Evolutionary conservation across 2,329 filamentous ascomycete genomes (phyloP), one percentile per base, ranked within the genome.

Genomic region (Malbranchea zuffiana): DNA sequence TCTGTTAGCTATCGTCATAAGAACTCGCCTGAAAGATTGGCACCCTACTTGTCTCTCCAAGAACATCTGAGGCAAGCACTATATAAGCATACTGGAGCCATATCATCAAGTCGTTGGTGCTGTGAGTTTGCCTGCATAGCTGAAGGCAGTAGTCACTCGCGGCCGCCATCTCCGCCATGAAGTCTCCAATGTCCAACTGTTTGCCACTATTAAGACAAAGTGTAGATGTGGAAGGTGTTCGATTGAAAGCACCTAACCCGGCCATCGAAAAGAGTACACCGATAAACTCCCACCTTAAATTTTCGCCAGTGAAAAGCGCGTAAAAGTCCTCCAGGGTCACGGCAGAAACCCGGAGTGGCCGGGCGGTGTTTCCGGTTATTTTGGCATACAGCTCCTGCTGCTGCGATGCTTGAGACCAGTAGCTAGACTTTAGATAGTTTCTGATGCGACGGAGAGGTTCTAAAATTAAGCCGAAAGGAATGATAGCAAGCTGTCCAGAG

Each of bases 251-350:
- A 10, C 21, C 32, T n/a, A 43, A 18, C 3, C 48, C 48, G 1
- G 44, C 46, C 19, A 48, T 25, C 5, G 46, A 40, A 25, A 46
- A 50, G 11, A 48, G 44, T 12, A 49, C 31, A n/a, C 48, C 49
- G 20, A 51, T 39, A 27, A 46, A 48, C 27, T 51, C 49, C 47
- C 48, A 50, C 26, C 49, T 41, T 10, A 48, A 35, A 23, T 47
- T 47, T 7, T 37, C 36, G 3, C 44, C 48, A 2, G 42, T 38
- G 37, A 55, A 63, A 1, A 61, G 40, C 11, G 48, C 49, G 39
- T 61, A 53, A 29, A 66, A 64, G 6, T 58, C 52, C 10, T 45
- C 40, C 1, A 57, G 55, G 23, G 53, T 47, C 1, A 50, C 45
- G 2, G 45, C 12, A 1, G 52, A 43, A 11, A 56, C 34, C 3